Evolutionary conservation across 2,329 filamentous ascomycete genomes (phyloP).

Genomic region (Zelopaecilomyces penicillatus): DNA sequence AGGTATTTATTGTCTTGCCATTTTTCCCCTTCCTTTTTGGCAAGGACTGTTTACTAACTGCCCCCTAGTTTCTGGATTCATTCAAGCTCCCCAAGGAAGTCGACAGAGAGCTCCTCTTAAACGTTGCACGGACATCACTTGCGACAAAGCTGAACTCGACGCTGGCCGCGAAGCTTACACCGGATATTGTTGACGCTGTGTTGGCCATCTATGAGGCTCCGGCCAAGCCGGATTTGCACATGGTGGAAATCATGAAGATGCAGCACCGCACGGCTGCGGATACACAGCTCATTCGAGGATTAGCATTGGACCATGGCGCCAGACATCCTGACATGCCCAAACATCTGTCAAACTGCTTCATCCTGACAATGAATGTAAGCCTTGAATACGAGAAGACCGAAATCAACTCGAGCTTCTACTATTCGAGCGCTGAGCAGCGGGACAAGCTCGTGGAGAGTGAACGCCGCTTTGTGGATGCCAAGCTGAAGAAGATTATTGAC

Average conservation of each 20-base stretch:
- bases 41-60: background rate
- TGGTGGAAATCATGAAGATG: conserved; percentile 99
- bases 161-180: conserved; percentile 83
- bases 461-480: conserved; percentile 89
- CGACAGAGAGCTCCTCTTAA: conserved; percentile 88
- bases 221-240: conserved; percentile 91
- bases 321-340: conserved; percentile 98
- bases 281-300: conserved; percentile 87
- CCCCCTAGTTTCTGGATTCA: conserved; percentile 69
- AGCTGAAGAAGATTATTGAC: conserved; percentile 94
- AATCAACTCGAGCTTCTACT: conserved; percentile 98
- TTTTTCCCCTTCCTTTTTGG: conserved; percentile 13
- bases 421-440: conserved; percentile 90
- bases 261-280: conserved; percentile 94
- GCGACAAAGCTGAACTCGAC: conserved; percentile 89
- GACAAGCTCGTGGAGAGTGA: conserved; percentile 98
- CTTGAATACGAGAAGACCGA: conserved; percentile 98
- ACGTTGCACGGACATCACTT: conserved; percentile 86
- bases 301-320: conserved; percentile 90
- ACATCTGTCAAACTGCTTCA: conserved; percentile 87
- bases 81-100: conserved; percentile 88
- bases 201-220: conserved; percentile 86
- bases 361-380: conserved; percentile 91
- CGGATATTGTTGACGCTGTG: conserved; percentile 92
- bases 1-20: conserved; percentile 40